A percentile compares a stretch with the other conserved stretches of the same genome.
Conservation (phyloP, 1,284 basidiomycete genomes). For the Hypsizygus ulmarius region DNA sequence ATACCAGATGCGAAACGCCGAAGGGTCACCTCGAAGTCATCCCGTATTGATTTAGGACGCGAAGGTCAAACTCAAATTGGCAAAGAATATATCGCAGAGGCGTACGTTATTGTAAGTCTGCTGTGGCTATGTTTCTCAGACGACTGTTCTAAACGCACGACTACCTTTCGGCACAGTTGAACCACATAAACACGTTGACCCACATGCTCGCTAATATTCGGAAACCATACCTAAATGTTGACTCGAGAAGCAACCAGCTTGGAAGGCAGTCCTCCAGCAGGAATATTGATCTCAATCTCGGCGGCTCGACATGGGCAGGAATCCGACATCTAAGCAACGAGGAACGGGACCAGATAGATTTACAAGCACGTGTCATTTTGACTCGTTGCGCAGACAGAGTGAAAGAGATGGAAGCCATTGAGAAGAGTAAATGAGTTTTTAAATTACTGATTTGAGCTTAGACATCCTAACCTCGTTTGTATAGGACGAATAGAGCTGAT, state of each 20-base stretch:
- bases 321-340: slow-evolving; percentile 77
- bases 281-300: slow-evolving; percentile 52
- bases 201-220: slow-evolving; percentile 70
- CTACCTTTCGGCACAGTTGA: slow-evolving; percentile 44
- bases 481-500: slow-evolving; percentile 66
- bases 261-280: slow-evolving; percentile 45
- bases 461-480: slow-evolving; percentile 16
- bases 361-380: slow-evolving; percentile 81
- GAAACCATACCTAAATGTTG: slow-evolving; percentile 77
- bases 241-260: slow-evolving; percentile 50
- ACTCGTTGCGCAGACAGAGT: slow-evolving; percentile 82
- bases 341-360: slow-evolving; percentile 88
- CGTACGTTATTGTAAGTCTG: slow-evolving; percentile 65
- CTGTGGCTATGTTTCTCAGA: slow-evolving; percentile 1
- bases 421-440: slow-evolving; percentile 64
- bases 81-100: slow-evolving; percentile 70
- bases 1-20: slow-evolving; percentile 50
- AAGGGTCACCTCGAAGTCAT: slow-evolving; percentile 37
- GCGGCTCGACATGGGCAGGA: slow-evolving; percentile 60
- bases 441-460: slow-evolving; percentile 2
- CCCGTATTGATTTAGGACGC: slow-evolving; percentile 31
- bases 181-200: slow-evolving; percentile 67
- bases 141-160: slow-evolving; percentile 11
- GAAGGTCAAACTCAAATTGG: slow-evolving; percentile 43
- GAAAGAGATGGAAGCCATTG: slow-evolving; percentile 79